Conservation (phyloP, 768 basidiomycete genomes). For the Russula virescens region DNA sequence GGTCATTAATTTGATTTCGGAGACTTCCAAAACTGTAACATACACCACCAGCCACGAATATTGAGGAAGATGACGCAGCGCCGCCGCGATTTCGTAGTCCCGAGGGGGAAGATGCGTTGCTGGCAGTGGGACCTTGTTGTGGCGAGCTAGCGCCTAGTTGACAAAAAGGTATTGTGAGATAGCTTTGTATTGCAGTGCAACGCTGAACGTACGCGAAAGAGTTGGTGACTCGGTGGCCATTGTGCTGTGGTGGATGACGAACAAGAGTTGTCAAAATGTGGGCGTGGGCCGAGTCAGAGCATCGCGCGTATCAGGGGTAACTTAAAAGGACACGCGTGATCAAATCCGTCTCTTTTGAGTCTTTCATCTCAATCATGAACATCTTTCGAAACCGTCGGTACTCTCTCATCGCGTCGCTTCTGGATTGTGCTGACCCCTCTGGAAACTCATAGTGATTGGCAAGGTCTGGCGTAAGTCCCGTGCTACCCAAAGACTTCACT, state of each 20-base stretch:
- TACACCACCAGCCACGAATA: conserved; percentile 16
- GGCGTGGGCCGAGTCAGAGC: too few relatives aligned
- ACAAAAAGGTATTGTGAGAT: not conserved
- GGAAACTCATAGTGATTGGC: conserved; percentile 50
- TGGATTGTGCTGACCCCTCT: conserved; percentile 26
- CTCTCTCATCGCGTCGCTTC: conserved; percentile 12
- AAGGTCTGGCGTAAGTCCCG: conserved; percentile 87
- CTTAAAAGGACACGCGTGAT: conserved; percentile 17
- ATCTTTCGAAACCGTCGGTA: conserved; percentile 75
- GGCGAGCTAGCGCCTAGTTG: not conserved
- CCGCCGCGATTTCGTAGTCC: conserved; percentile 9
- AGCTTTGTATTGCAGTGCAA: not conserved
- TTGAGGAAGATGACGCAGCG: conserved; percentile 1
- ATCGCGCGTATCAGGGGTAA: conserved; percentile 6
- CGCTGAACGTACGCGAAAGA: conserved; percentile 5
- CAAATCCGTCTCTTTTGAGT: conserved; percentile 18
- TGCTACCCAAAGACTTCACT: not conserved
- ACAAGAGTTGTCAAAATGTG: not conserved
- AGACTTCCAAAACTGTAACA: not conserved
- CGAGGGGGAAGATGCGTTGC: conserved; percentile 1
- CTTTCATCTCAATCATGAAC: conserved; percentile 55
- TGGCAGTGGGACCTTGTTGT: not conserved
- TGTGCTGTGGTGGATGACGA: not conserved
- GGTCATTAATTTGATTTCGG: not conserved
- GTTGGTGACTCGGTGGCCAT: conserved; percentile 3